Evolutionary conservation across 2,329 filamentous ascomycete genomes (phyloP), one percentile per base, ranked within the genome.

Genomic region (Chalaropsis thielavioides): DNA sequence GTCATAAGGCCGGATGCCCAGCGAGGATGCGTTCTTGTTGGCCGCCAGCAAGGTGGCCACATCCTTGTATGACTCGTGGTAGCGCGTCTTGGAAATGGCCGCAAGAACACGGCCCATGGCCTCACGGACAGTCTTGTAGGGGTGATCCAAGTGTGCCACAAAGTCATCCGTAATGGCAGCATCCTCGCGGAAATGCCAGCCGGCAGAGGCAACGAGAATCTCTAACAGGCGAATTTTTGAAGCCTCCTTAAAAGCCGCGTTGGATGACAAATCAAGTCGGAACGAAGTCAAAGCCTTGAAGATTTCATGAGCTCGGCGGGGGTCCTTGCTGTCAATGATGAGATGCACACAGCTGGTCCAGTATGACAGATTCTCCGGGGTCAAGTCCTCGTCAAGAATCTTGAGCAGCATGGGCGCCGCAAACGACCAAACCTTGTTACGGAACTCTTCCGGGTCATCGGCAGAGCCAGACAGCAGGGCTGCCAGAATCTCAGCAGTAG

Each of bases 191-290:
- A 96, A 99, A 74, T 99, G 94, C 94, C 95, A 99, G 1, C 94
- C 94, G 43, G 86, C 83, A 71, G 96, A 91, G 56, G 86, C 85
- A 67, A 99, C 88, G 68, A 89, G 83, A 69, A 95, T 90, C 70
- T 96, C 90, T 19, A 99, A 79, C 38, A 99, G 78, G 69, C 94
- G 87, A 17, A 99, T 90, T 77, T 97, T 96, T 35, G 92, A 95
- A 64, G 92, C 96, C 74, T 99, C 95, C 74, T 99, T 99, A 81
- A 99, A 99, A 0, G 94, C 94, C 3, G 95, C 94, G 72, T 97
- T 96, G 0, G 92, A 96, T 5, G 84, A 80, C 87, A 97, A 92
- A 73, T 99, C 94, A 10, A 99, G 80, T 38, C 90, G 83, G 82
- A 97, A 97, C 64, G 86, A 84, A 59, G 88, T 83, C 22, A 99